These are phyloP conservation scores for Bothriochloa decipiens DNA, from an alignment of 176 grass and related monocot species.

Conservation along the genomic window DNA sequence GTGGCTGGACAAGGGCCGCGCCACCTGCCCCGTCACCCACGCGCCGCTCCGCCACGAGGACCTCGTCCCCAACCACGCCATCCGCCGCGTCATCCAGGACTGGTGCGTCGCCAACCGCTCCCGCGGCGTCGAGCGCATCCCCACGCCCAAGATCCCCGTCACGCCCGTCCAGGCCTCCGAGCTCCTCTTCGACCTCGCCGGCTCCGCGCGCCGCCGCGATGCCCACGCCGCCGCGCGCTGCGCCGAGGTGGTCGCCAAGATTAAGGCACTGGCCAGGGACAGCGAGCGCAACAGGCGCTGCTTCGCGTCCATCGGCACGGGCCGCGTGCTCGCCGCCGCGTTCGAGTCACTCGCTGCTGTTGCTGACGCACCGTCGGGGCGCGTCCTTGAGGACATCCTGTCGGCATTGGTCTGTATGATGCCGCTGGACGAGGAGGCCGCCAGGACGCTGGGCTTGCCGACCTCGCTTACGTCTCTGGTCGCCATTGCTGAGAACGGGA, in stretches of 20 bases:
- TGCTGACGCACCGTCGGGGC: neutral
- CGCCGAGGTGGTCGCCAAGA: slow-evolving; percentile 32
- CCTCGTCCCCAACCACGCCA: slow-evolving; percentile 83
- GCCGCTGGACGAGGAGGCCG: slow-evolving; percentile 62
- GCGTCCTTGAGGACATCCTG: slow-evolving; percentile 51
- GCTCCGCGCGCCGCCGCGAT: neutral
- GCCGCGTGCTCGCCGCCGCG: slow-evolving; percentile 50
- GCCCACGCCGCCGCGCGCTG: slow-evolving; percentile 9
- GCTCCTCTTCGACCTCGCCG: slow-evolving; percentile 62
- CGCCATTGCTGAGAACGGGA: slow-evolving; percentile 53
- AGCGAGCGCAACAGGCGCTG: slow-evolving; percentile 71
- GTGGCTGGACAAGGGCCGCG: slow-evolving; percentile 72
- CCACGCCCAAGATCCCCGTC: slow-evolving; percentile 89
- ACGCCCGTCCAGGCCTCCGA: slow-evolving; percentile 58
- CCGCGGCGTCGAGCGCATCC: slow-evolving; percentile 85
- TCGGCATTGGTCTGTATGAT: slow-evolving; percentile 65
- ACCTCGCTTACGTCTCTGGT: slow-evolving; percentile 45
- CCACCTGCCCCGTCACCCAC: slow-evolving; percentile 71
- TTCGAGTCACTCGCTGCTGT: slow-evolving; percentile 46
- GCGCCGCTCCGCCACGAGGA: slow-evolving; percentile 59
- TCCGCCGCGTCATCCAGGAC: slow-evolving; percentile 80
- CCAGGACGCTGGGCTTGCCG: slow-evolving; percentile 32
- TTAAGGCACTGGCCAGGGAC: slow-evolving; percentile 56
- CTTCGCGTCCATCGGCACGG: slow-evolving; percentile 52
- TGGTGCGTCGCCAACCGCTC: slow-evolving; percentile 87